Evolutionary conservation across 306 rosid genomes (phyloP).

Genomic region (Citrullus colocynthis): DNA sequence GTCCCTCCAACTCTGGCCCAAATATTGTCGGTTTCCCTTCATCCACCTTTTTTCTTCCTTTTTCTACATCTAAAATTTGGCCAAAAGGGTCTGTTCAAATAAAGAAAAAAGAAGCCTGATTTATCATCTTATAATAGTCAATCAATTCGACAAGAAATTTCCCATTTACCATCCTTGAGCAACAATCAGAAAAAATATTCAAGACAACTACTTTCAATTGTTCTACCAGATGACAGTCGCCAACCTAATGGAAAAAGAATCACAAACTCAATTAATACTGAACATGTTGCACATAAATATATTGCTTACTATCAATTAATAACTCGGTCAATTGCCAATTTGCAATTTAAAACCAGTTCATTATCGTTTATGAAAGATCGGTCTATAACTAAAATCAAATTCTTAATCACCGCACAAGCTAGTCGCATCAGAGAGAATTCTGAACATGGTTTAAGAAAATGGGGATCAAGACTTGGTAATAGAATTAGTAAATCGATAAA

Average conservation of each 20-base stretch:
- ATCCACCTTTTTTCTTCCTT: not conserved
- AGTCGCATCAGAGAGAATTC: not conserved
- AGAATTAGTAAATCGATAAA: not conserved
- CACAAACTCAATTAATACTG: not conserved
- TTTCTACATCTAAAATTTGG: not conserved
- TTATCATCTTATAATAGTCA: not conserved
- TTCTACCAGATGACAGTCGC: not conserved
- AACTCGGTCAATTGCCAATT: not conserved
- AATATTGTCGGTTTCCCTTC: slow-evolving; percentile 2
- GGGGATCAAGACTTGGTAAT: not conserved
- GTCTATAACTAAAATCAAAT: not conserved
- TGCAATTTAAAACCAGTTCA: not conserved
- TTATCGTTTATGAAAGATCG: not conserved
- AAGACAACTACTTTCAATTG: not conserved
- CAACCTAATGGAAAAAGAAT: not conserved
- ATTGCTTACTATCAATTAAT: not conserved
- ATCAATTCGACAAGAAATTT: not conserved
- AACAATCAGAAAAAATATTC: not conserved
- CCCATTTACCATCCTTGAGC: not conserved
- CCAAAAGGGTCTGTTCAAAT: no score
- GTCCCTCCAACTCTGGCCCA: not conserved
- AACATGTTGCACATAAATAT: not conserved
- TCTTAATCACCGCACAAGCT: not conserved
- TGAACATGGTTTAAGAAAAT: not conserved
- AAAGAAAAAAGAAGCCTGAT: not conserved